Percentiles rank a stretch among this genome's conserved stretches.
phyloP scores from a whole-genome alignment of 169 alveolate species.

The Plasmodium relictum region DNA sequence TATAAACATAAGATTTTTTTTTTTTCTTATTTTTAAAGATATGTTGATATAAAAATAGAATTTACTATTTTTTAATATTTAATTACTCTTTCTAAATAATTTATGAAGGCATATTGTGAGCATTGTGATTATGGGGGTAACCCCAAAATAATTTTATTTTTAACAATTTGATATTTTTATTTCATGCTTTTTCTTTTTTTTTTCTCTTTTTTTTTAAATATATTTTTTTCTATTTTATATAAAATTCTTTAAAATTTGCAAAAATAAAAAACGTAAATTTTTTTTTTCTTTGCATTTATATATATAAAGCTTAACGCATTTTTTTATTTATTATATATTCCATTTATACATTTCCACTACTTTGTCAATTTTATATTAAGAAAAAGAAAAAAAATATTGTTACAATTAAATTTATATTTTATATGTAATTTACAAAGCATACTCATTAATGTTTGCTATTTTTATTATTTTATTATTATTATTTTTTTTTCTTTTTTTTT shows the following conservation, averaged over 20 bases:
- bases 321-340: neutral
- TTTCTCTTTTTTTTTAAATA: neutral
- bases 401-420: slow-evolving; percentile 9
- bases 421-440: slow-evolving; percentile 21
- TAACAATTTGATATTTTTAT: slow-evolving; percentile 5
- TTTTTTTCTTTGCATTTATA: neutral
- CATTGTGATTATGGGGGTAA: slow-evolving; percentile 10
- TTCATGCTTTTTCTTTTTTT: neutral
- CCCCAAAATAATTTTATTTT: slow-evolving; percentile 16
- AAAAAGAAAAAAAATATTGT: slow-evolving; percentile 17
- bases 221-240: slow-evolving; percentile 3
- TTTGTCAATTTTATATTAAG: slow-evolving; percentile 13
- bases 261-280: neutral
- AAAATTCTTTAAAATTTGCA: neutral
- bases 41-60: slow-evolving; percentile 14
- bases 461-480: slow-evolving; percentile 14
- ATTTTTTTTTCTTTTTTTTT: slow-evolving; percentile 12
- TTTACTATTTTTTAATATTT: slow-evolving; percentile 29
- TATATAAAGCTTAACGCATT: neutral
- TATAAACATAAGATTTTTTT: neutral
- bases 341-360: slow-evolving; percentile 2
- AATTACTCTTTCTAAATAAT: slow-evolving; percentile 12
- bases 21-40: slow-evolving; percentile 5
- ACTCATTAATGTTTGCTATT: slow-evolving; percentile 34
- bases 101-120: slow-evolving; percentile 18